Evolutionary conservation across 1,139 yeast genomes (phyloP).

Genomic region (Sugiyamaella paludigena): DNA sequence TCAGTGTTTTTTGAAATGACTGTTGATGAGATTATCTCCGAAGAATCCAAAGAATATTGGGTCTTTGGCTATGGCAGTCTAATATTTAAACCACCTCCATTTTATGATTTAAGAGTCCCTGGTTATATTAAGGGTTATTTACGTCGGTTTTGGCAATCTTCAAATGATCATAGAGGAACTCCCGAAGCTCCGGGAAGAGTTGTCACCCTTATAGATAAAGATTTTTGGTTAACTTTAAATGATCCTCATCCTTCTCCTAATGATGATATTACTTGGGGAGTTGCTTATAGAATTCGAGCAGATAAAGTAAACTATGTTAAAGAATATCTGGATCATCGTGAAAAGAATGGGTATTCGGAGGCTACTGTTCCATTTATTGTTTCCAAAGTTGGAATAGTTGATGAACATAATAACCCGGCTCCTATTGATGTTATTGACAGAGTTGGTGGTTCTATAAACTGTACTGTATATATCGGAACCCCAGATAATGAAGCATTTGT

Average conservation of each 20-base stretch:
- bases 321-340: conserved; percentile 73
- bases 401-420: conserved; percentile 18
- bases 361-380: conserved; percentile 68
- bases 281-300: conserved; percentile 78
- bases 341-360: conserved; percentile 81
- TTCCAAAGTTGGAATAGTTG: conserved; percentile 35
- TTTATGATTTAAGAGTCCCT: conserved; percentile 56
- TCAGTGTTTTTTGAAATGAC: conserved; percentile 1
- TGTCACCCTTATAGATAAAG: conserved; percentile 64
- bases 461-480: conserved; percentile 81
- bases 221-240: conserved; percentile 46
- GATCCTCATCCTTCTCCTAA: conserved; percentile 45
- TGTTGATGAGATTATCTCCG: conserved; percentile 3
- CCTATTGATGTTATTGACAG: conserved; percentile 30
- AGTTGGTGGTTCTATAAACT: conserved; percentile 48
- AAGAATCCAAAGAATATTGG: conserved; percentile 47
- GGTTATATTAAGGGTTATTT: conserved; percentile 76
- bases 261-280: conserved; percentile 66
- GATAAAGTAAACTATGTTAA: conserved; percentile 59
- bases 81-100: conserved; percentile 89
- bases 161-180: conserved; percentile 88
- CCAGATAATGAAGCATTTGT: conserved; percentile 75
- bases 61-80: conserved; percentile 89
- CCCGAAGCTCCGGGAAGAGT: conserved; percentile 84
- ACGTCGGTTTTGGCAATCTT: conserved; percentile 88